Conservation (phyloP, 2,329 filamentous ascomycete species). For the Hypoxylon sp. region DNA sequence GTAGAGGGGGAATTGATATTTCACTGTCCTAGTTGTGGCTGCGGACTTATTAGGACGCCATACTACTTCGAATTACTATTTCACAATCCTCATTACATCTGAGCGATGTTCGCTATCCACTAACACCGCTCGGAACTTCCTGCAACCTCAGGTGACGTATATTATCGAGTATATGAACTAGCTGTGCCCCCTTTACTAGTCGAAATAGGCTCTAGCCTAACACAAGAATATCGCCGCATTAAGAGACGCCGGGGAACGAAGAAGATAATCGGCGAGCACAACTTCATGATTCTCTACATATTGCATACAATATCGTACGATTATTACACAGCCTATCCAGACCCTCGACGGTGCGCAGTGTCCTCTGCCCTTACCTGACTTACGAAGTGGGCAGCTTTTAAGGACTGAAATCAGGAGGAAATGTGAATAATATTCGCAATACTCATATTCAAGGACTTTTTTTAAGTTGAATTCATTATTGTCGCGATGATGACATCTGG, state of each 20-base stretch:
- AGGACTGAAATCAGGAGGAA: neutral
- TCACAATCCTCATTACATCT: neutral
- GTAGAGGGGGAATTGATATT: neutral
- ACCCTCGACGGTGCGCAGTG: no score
- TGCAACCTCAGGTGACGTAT: neutral
- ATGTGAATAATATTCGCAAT: neutral
- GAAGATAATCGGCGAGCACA: slow-evolving; percentile 10
- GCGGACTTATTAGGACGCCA: neutral
- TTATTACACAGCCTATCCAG: neutral
- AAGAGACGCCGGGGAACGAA: neutral
- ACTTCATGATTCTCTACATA: slow-evolving; percentile 11
- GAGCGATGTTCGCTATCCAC: neutral
- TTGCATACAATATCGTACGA: slow-evolving; percentile 3
- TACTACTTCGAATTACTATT: neutral
- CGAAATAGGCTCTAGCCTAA: neutral
- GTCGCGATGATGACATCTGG: slow-evolving; percentile 7
- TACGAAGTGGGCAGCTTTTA: neutral
- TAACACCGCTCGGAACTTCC: neutral
- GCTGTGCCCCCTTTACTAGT: neutral
- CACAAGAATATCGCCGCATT: neutral
- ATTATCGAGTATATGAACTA: neutral
- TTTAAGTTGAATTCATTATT: neutral
- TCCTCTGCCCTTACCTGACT: neutral
- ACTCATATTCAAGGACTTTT: neutral
- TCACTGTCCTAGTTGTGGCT: neutral